Percentiles rank a stretch among this genome's conserved stretches.
Conservation (phyloP, 164 flowering plant genomes). For the Stephania yunnanensis region DNA sequence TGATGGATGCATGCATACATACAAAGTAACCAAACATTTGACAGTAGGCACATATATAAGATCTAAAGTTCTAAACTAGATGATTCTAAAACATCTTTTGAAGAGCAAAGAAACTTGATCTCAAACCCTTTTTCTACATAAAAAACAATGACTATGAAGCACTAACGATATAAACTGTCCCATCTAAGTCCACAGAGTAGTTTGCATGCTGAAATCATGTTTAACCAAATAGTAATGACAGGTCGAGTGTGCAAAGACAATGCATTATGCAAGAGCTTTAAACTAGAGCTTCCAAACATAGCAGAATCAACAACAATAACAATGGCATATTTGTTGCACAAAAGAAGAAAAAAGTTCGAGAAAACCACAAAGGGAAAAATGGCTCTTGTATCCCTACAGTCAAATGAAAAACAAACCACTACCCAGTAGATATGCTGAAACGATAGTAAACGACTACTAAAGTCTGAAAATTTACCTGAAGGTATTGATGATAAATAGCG, state of each 20-base stretch:
- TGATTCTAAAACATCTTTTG: not conserved
- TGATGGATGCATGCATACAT: not conserved
- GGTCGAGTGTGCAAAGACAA: not conserved
- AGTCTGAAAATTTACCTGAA: slow-evolving; percentile 49
- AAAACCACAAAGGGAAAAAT: not conserved
- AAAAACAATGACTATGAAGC: no score
- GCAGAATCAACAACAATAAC: not conserved
- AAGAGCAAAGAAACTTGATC: not conserved
- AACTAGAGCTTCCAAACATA: not conserved
- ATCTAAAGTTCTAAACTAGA: not conserved
- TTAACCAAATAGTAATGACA: not conserved
- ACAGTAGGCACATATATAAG: not conserved
- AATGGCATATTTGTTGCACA: no score
- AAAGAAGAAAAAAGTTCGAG: not conserved
- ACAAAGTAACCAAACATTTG: not conserved
- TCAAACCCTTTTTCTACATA: not conserved
- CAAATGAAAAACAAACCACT: not conserved
- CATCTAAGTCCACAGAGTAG: not conserved
- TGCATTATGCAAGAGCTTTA: not conserved
- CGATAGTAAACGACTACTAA: not conserved
- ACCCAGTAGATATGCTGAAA: not conserved
- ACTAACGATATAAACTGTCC: not conserved
- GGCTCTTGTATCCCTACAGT: not conserved
- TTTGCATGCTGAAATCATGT: not conserved
- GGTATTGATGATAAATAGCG: slow-evolving; percentile 83